A percentile compares a stretch with the other conserved stretches of the same genome.
These are phyloP conservation scores for Gentiana macrophylla DNA, from an alignment of 257 asterid genomes.

Conservation along the genomic window DNA sequence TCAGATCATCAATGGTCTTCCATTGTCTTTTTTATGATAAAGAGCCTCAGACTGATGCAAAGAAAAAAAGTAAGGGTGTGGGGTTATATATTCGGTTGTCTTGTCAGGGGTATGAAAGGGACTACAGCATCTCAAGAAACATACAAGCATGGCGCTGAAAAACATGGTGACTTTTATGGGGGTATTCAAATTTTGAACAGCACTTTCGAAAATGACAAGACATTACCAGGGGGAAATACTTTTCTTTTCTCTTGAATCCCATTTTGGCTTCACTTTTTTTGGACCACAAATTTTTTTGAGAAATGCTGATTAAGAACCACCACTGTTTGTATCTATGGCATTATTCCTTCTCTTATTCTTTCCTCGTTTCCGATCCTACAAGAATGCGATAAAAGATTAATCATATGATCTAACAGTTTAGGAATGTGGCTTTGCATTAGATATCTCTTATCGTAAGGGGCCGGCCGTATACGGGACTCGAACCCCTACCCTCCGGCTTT, in stretches of 20 bases:
- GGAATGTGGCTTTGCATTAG: too few relatives aligned
- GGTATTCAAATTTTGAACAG: slow-evolving; percentile 23
- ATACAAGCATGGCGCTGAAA: slow-evolving; percentile 44
- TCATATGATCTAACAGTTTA: too few relatives aligned
- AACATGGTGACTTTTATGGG: slow-evolving; percentile 26
- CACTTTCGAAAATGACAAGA: slow-evolving; percentile 25
- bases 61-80: slow-evolving; percentile 11
- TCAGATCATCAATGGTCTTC: slow-evolving; percentile 10
- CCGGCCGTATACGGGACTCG: too few relatives aligned
- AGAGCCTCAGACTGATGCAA: slow-evolving; percentile 10
- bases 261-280: slow-evolving; percentile 1
- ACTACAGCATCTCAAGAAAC: slow-evolving; percentile 28
- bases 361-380: too few relatives aligned
- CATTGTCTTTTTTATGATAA: slow-evolving; percentile 14
- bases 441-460: too few relatives aligned
- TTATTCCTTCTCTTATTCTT: too few relatives aligned
- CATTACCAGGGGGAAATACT: slow-evolving; percentile 17
- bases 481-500: too few relatives aligned
- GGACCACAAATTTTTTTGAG: slow-evolving; percentile 14
- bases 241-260: slow-evolving; percentile 23
- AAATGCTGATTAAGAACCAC: background rate
- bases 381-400: too few relatives aligned
- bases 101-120: slow-evolving; percentile 27
- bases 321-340: too few relatives aligned
- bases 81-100: slow-evolving; percentile 13